Evolutionary conservation across 2,329 filamentous ascomycete species (phyloP).

Genomic region (Fusarium duplospermum): DNA sequence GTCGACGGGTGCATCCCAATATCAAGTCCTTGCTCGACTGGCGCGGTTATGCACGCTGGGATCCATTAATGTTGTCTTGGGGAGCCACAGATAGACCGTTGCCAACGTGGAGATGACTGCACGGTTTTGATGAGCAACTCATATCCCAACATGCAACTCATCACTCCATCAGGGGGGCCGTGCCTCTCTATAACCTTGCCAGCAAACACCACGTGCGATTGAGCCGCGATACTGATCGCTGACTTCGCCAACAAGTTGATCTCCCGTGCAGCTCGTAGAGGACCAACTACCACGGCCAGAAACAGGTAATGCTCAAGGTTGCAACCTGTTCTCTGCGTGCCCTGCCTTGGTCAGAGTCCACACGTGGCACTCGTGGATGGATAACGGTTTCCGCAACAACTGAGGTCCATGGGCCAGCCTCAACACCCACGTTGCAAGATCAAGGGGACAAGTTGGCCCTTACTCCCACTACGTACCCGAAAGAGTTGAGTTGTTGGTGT

Average conservation of each 20-base stretch:
- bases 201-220: slow-evolving; percentile 28
- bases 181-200: slow-evolving; percentile 23
- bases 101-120: slow-evolving; percentile 32
- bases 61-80: slow-evolving; percentile 7
- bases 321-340: not conserved
- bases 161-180: slow-evolving; percentile 23
- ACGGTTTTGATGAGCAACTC: slow-evolving; percentile 33
- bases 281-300: not conserved
- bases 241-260: not conserved
- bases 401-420: slow-evolving; percentile 18
- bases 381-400: slow-evolving; percentile 13
- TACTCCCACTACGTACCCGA: slow-evolving; percentile 6
- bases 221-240: slow-evolving; percentile 2
- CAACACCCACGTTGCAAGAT: slow-evolving; percentile 28
- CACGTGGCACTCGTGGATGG: slow-evolving; percentile 9
- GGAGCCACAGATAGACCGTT: slow-evolving; percentile 10
- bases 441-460: slow-evolving; percentile 27
- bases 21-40: not conserved
- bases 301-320: slow-evolving; percentile 7
- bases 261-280: not conserved
- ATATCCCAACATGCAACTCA: slow-evolving; percentile 34
- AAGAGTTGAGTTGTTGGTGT: not conserved
- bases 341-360: slow-evolving; percentile 1
- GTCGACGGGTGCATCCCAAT: slow-evolving; percentile 4
- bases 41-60: slow-evolving; percentile 25